Evolutionary conservation across 768 basidiomycete species (phyloP), one percentile per base, ranked within the genome.

Genomic region (Zangia roseola): DNA sequence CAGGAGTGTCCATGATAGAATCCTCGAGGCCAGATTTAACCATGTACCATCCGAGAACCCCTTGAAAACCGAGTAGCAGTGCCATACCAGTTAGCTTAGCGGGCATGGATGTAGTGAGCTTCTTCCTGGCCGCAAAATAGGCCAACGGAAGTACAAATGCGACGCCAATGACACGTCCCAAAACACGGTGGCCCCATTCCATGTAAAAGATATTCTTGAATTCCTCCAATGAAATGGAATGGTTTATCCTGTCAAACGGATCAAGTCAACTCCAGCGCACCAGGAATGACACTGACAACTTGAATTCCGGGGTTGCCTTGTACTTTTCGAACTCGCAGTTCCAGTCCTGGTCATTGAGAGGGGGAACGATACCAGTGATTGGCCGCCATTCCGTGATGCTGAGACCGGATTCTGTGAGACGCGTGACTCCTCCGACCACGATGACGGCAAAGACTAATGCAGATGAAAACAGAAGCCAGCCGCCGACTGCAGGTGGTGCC

Each of bases 351-450:
- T 75, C 67, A 1, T 81, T 80, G 31, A 93, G 69, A 1, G 97
- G 97, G 16, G 94, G 94, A 16, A 94, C 63, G 42, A 91, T 74
- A 14, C 97, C 97, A 21, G 91, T 86, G 45, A 98, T 83, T 12
- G 95, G 94, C 43, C 81, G 79, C 97, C 97, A 99, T 76, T 99
- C 97, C 20, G 94, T 97, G 67, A 99, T 99, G 65, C 92, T 94
- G 51, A 99, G 74, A 13, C 97, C 97, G 14, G 93, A 95, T 70
- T 99, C 97, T 2, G 97, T 99, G 50, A 99, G 80, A 36, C 97
- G 87, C 3, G 97, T 99, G 50, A 99, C 80, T 9, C 95, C 97
- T 24, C 97, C 97, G 5, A 99, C 90, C 45, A 98, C 86, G 59
- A 98, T 84, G 63, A 99, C 91, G 17, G 84, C 86, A 56, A 98